A percentile compares a stretch with the other conserved stretches of the same genome.
Evolutionary conservation across 179 eudicot genomes (phyloP).

Genomic region (Camellia oleifera): DNA sequence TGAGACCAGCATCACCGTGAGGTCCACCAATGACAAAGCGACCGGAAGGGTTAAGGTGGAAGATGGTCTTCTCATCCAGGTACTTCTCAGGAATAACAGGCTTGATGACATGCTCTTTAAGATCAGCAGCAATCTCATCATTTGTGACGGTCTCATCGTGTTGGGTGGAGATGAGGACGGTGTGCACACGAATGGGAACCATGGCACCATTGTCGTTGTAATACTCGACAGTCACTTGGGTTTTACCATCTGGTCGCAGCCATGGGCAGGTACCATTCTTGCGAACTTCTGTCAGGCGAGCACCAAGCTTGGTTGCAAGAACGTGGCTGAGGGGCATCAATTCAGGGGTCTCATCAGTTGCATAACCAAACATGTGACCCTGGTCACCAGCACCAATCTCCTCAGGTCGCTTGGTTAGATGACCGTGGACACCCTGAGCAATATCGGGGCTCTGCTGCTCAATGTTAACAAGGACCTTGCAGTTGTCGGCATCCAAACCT

Average conservation of each 20-base stretch:
- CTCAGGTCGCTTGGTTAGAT: conserved; percentile 32
- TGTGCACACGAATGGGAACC: conserved; percentile 37
- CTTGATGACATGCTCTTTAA: conserved; percentile 35
- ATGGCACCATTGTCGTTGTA: conserved; percentile 29
- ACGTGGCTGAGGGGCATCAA: conserved; percentile 35
- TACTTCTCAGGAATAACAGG: conserved; percentile 29
- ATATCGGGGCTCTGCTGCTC: not conserved
- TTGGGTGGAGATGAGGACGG: conserved; percentile 37
- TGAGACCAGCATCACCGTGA: conserved; percentile 36
- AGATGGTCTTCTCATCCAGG: conserved; percentile 33
- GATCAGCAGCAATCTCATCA: conserved; percentile 36
- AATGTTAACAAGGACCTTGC: conserved; percentile 33
- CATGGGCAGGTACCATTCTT: conserved; percentile 30
- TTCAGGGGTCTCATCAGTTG: conserved; percentile 34
- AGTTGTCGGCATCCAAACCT: conserved; percentile 32
- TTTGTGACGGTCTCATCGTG: conserved; percentile 40
- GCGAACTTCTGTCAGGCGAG: conserved; percentile 29
- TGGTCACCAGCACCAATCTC: conserved; percentile 39
- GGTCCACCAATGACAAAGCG: conserved; percentile 38
- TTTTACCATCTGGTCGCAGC: conserved; percentile 33
- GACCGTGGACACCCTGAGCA: conserved; percentile 36
- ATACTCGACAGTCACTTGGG: conserved; percentile 35
- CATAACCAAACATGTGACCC: conserved; percentile 1
- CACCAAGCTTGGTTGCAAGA: conserved; percentile 33
- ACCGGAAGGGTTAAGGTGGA: conserved; percentile 35